A percentile compares a stretch with the other conserved stretches of the same genome.
These are phyloP conservation scores for Coelastrella sp. DNA, from an alignment of 139 green algal genomes.

Conservation along the genomic window DNA sequence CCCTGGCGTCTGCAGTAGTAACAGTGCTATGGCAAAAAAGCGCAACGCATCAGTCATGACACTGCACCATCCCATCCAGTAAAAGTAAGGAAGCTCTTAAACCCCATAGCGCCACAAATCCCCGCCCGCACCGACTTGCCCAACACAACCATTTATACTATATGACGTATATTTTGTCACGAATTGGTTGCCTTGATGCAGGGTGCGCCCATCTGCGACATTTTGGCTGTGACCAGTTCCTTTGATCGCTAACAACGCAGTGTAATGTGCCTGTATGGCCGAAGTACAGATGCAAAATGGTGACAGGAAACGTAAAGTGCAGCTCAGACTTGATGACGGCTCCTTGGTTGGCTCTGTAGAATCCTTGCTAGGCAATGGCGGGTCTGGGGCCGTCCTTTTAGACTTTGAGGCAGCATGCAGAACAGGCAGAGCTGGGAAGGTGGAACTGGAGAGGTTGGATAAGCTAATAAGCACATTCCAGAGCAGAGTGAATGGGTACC, in stretches of 20 bases:
- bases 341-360: conserved; percentile 41
- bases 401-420: conserved; percentile 33
- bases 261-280: conserved; percentile 21
- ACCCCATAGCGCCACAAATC: too few species aligned
- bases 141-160: too few species aligned
- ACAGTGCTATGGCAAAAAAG: too few species aligned
- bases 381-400: conserved; percentile 28
- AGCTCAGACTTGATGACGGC: conserved; percentile 41
- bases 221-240: neutral
- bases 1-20: too few species aligned
- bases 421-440: conserved; percentile 9
- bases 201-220: neutral
- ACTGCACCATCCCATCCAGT: too few species aligned
- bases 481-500: neutral
- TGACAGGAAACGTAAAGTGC: neutral
- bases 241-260: conserved; percentile 27
- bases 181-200: neutral
- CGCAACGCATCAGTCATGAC: too few species aligned
- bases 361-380: conserved; percentile 23
- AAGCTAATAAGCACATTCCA: conserved; percentile 26
- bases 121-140: too few species aligned
- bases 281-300: conserved; percentile 1
- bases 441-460: conserved; percentile 33
- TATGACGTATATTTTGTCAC: too few species aligned
- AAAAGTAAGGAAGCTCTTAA: too few species aligned